phyloP scores from a whole-genome alignment of 192 early-diverging fungal genomes.

The Backusella luteola region DNA sequence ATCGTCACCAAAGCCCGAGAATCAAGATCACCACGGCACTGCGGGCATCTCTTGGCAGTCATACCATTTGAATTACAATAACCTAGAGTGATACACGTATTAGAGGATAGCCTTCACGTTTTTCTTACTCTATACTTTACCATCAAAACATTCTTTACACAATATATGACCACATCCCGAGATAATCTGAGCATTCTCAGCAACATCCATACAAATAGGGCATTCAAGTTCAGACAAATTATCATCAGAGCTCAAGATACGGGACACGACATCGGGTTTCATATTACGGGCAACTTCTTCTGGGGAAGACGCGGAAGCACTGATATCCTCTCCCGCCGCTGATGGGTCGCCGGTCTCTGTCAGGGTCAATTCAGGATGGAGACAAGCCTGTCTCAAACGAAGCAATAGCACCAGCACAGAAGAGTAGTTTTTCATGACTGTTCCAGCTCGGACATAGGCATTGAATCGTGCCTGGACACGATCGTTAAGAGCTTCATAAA shows the following conservation, averaged over 20 bases:
- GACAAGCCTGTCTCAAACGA: conserved; percentile 52
- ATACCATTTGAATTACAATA: background rate
- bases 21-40: conserved; percentile 20
- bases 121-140: conserved; percentile 18
- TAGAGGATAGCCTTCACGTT: background rate
- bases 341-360: background rate
- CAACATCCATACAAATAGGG: conserved; percentile 40
- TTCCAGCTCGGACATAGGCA: conserved; percentile 43
- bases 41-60: conserved; percentile 19
- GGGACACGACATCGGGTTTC: background rate
- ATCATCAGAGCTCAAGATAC: background rate
- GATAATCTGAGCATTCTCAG: conserved; percentile 26
- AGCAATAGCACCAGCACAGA: conserved; percentile 48
- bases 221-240: conserved; percentile 25
- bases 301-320: background rate
- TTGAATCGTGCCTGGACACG: conserved; percentile 42
- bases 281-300: background rate
- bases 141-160: conserved; percentile 43
- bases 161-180: conserved; percentile 41
- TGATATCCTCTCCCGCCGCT: background rate
- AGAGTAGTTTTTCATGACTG: conserved; percentile 56
- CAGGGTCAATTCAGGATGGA: conserved; percentile 46
- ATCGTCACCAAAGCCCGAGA: background rate
- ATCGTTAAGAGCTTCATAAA: conserved; percentile 47
- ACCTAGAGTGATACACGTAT: background rate